Evolutionary conservation across 768 basidiomycete species (phyloP), one percentile per base, ranked within the genome.

Genomic region (Phaeotremella fagi): DNA sequence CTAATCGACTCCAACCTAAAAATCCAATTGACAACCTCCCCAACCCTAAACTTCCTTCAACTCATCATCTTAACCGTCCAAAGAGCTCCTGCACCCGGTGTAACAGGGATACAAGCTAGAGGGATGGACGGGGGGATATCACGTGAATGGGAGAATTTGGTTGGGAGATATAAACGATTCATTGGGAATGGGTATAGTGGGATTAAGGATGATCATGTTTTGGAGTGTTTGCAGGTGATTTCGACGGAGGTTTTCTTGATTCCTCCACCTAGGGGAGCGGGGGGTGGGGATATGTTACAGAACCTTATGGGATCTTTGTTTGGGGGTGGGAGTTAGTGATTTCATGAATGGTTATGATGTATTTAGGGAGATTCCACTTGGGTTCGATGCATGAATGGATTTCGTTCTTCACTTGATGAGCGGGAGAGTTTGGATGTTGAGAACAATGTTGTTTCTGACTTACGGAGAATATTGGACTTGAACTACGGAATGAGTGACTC

Each of bases 231-330:
- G 18, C 35, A 37, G 20, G 60, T 69, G 25, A 68, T 70, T 49
- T 59, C 61, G 15, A 62, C 59, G 1, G 72, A 90, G 23, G 91
- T 88, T 75, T 98, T 99, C 75, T 85, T 85, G 6, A 85, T 98
- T 45, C 86, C 88, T 5, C 85, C 83, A 29, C 87, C 89, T 23
- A 45, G 46, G 79, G 85, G 52, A 74, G 76, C 50, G 81, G 84
- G 70, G 11, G 80, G 82, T 11, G 82, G 79, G 5, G 94, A 94
- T 69, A 86, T 92, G 4, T 74, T 97, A 45, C 87, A 85, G 25
- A 89, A 91, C 25, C 86, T 97, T 80, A 76, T 98, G 75, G 88
- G 90, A 3, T 84, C 85, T 3, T 77, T 97, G 70, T 86, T 98
- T 54, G 91, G 91, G 24, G 88, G 88, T 5, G 80, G 80, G 1